These are phyloP conservation scores for Madurella mycetomatis DNA, from an alignment of 2,329 filamentous ascomycete genomes.

Conservation along the genomic window DNA sequence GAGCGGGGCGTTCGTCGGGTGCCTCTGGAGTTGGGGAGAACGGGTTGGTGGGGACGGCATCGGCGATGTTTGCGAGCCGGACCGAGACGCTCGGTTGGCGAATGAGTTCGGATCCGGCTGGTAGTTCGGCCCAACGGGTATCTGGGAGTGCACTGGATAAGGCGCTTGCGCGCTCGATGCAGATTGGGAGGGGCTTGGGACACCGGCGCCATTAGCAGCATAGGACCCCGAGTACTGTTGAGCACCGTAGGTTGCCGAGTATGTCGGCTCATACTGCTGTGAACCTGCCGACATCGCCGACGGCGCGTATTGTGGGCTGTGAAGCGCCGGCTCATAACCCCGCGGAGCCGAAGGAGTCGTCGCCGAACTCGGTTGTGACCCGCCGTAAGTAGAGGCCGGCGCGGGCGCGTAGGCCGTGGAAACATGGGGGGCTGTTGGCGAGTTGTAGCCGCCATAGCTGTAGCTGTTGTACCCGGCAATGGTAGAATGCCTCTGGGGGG, in stretches of 20 bases:
- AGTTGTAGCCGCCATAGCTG: constrained; percentile 37
- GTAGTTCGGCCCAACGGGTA: constrained; percentile 50
- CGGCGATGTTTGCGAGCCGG: constrained; percentile 48
- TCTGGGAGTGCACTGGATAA: constrained; percentile 50
- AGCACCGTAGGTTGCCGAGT: constrained; percentile 22
- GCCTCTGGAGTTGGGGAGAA: constrained; percentile 47
- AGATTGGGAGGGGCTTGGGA: constrained; percentile 34
- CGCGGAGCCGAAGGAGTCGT: constrained; percentile 30
- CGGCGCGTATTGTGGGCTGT: constrained; percentile 34
- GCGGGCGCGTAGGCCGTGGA: constrained; percentile 36
- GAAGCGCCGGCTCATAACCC: constrained; percentile 40
- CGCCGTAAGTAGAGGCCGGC: constrained; percentile 34
- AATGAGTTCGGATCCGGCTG: constrained; percentile 45
- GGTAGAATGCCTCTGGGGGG: constrained; percentile 48
- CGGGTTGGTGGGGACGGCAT: constrained; percentile 41
- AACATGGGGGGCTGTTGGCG: constrained; percentile 34
- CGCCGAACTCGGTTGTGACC: constrained; percentile 29
- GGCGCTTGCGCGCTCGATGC: constrained; percentile 40
- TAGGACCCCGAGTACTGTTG: constrained; percentile 35
- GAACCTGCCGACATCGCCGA: constrained; percentile 24
- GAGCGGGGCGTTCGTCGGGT: constrained; percentile 57
- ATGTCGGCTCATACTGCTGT: constrained; percentile 28
- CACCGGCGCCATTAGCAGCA: constrained; percentile 37
- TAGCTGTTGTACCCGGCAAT: constrained; percentile 47
- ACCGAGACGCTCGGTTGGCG: constrained; percentile 42